Percentiles rank a stretch among this genome's conserved stretches.
These are phyloP conservation scores for Nicotiana rustica DNA, from an alignment of 305 asterid genomes.

Conservation along the genomic window DNA sequence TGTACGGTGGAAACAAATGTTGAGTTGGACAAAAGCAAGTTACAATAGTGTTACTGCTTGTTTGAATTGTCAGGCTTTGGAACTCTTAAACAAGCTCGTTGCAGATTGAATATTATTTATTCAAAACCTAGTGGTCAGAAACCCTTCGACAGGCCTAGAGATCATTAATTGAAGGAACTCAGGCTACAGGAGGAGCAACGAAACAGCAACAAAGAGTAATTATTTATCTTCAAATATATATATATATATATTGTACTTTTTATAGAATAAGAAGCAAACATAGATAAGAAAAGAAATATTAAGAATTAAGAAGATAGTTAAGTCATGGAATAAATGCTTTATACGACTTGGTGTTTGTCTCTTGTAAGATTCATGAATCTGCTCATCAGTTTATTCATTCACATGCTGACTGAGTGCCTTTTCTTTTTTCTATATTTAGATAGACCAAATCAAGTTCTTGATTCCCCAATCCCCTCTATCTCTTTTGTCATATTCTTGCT, in stretches of 20 bases:
- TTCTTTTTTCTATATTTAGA: not conserved
- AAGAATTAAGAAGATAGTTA: not conserved
- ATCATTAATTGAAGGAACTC: not conserved
- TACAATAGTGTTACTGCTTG: not conserved
- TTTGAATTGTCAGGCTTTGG: conserved; percentile 6
- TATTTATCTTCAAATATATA: not conserved
- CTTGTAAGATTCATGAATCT: conserved; percentile 13
- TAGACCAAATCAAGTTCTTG: conserved; percentile 14
- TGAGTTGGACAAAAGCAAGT: conserved; percentile 4
- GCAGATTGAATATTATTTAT: not conserved
- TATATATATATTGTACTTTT: not conserved
- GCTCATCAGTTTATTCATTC: not conserved
- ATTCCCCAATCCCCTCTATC: not conserved
- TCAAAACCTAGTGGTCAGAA: conserved; percentile 27
- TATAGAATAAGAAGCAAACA: conserved; percentile 9
- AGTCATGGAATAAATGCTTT: not conserved
- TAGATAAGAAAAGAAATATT: not conserved
- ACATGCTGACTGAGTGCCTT: not conserved
- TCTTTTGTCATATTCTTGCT: not conserved
- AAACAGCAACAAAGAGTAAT: not conserved
- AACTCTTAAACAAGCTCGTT: not conserved
- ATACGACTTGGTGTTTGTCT: not conserved
- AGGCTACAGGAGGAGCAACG: not conserved
- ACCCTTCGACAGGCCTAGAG: not conserved
- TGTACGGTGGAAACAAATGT: not conserved